Percentiles rank a stretch among this genome's conserved stretches.
These are phyloP conservation scores for Vitis rupestris DNA, from an alignment of 164 flowering plant species.

Conservation along the genomic window DNA sequence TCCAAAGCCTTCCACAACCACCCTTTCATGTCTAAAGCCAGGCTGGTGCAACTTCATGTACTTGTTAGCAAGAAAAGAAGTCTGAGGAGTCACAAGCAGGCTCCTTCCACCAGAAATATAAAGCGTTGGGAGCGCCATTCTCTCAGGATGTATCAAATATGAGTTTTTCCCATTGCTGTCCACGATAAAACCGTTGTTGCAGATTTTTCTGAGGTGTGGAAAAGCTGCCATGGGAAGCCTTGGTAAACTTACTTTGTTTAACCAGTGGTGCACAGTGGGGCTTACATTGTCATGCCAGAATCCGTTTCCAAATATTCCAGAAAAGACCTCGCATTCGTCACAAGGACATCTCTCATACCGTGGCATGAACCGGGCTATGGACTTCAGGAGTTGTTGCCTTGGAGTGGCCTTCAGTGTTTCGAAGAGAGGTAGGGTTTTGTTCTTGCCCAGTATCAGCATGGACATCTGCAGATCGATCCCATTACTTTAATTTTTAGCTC, in stretches of 20 bases:
- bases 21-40: slow-evolving; percentile 42
- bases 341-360: slow-evolving; percentile 55
- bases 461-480: slow-evolving; percentile 31
- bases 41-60: slow-evolving; percentile 71
- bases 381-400: slow-evolving; percentile 39
- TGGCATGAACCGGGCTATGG: slow-evolving; percentile 43
- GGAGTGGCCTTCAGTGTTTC: slow-evolving; percentile 22
- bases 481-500: too few relatives aligned
- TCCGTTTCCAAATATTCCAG: slow-evolving; percentile 57
- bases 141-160: slow-evolving; percentile 54
- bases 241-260: slow-evolving; percentile 37
- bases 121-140: slow-evolving; percentile 53
- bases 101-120: slow-evolving; percentile 54
- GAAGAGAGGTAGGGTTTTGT: slow-evolving; percentile 30
- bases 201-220: slow-evolving; percentile 57
- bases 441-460: slow-evolving; percentile 45
- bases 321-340: slow-evolving; percentile 52
- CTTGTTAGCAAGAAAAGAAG: slow-evolving; percentile 55
- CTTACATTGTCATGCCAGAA: slow-evolving; percentile 60
- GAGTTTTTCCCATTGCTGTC: slow-evolving; percentile 39
- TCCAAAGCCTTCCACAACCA: slow-evolving; percentile 58
- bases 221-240: slow-evolving; percentile 53
- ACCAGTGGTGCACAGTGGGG: slow-evolving; percentile 45
- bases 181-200: slow-evolving; percentile 49
- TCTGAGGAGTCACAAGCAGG: slow-evolving; percentile 49